Evolutionary conservation across 768 basidiomycete species (phyloP), one percentile per base, ranked within the genome.

Genomic region (Boletus rubescentipes): DNA sequence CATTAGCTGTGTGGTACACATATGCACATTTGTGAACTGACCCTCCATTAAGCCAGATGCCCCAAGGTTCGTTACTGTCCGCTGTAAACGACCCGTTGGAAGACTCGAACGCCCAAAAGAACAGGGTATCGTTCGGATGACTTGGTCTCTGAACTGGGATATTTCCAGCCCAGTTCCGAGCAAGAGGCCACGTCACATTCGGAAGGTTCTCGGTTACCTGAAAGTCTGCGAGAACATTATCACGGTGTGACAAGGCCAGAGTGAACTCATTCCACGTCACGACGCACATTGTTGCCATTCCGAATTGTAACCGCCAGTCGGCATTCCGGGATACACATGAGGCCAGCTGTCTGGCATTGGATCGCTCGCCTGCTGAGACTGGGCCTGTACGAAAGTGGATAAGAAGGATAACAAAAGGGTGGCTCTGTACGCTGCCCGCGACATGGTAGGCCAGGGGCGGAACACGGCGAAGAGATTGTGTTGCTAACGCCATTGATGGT

Each of bases 31-130:
- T 14, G 5, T 20, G n/a, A 18, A 58, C 81, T 40, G 61, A 83
- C 83, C 85, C 86, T 67, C 85, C 87, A 56, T 86, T 86, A 11
- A 88, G 68, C 85, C 85, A 89, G 35, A 89, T 82, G 4, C 77
- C 79, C 87, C 87, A 88, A 14, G 87, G 86, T 16, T 82, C 76
- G 5, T 52, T 58, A 12, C 63, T 60, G 32, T 59, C 43, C 49
- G 63, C 68, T 4, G 81, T 85, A 35, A 88, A 69, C 8, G 85
- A 86, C 1, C 83, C 82, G 1, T 72, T 60, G 0, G 70, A 66
- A 47, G 79, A 80, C 58, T 87, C 85, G 54, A 83, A 81, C 5
- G 77, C 85, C 72, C 79, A 76, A 61, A 86, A 86, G 69, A 86
- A 87, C 2, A 86, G 66, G 2, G 85, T 87, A 58, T 86, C 68